Evolutionary conservation across 2,329 filamentous ascomycete species (phyloP).

Genomic region (Claviceps fusiformis): DNA sequence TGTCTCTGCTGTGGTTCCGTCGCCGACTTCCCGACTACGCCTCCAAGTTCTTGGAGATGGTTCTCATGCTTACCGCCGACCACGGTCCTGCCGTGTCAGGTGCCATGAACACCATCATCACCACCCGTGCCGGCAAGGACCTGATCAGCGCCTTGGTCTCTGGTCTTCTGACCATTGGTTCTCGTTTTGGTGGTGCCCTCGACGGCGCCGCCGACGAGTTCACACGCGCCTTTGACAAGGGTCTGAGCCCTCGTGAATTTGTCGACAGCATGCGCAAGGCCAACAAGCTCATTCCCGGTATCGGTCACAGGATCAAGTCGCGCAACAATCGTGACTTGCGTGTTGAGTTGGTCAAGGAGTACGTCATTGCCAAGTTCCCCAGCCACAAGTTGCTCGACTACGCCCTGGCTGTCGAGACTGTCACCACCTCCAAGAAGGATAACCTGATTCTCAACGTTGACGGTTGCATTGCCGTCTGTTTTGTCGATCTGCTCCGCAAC

Average conservation of each 20-base stretch:
- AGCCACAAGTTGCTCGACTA: constrained; percentile 98
- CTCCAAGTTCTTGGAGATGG: constrained; percentile 99
- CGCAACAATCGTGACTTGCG: constrained; percentile 99
- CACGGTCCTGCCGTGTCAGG: constrained; percentile 98
- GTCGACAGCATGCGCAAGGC: constrained; percentile 98
- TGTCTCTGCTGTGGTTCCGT: constrained; percentile 99
- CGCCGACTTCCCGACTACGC: constrained; percentile 90
- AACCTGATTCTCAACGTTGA: constrained; percentile 99
- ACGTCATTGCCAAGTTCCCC: constrained; percentile 93
- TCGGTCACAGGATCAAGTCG: constrained; percentile 98
- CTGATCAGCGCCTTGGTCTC: constrained; percentile 89
- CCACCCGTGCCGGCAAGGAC: constrained; percentile 97
- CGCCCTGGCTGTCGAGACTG: constrained; percentile 90
- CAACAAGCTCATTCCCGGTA: constrained; percentile 99
- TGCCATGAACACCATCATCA: constrained; percentile 99
- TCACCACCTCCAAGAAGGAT: constrained; percentile 99
- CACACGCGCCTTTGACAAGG: constrained; percentile 95
- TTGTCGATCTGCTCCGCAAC: constrained; percentile 94
- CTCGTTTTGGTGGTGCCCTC: constrained; percentile 94
- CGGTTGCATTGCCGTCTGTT: constrained; percentile 95
- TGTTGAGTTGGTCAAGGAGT: constrained; percentile 99
- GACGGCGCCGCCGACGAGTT: constrained; percentile 98
- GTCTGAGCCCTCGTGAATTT: constrained; percentile 94
- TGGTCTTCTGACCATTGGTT: constrained; percentile 96
- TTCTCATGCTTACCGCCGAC: constrained; percentile 98